Percentiles rank a stretch among this genome's conserved stretches.
phyloP scores from a whole-genome alignment of 179 eudicot genomes.

The Camellia oleifera region DNA sequence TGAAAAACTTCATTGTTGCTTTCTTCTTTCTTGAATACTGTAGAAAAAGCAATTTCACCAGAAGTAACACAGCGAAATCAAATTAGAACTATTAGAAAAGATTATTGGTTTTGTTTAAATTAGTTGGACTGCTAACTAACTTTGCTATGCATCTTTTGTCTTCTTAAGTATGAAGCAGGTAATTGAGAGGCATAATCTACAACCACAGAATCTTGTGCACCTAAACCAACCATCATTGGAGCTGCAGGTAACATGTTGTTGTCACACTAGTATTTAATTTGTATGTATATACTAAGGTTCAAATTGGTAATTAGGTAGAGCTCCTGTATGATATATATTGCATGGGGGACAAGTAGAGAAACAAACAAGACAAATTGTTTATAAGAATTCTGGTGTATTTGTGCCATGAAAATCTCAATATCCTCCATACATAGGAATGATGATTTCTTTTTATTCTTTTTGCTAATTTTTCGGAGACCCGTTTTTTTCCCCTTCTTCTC shows the following conservation, averaged over 20 bases:
- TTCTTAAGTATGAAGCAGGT: conserved; percentile 21
- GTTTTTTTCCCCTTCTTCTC: too few species aligned
- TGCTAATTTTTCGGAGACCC: too few species aligned
- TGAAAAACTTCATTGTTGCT: too few species aligned
- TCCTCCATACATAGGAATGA: too few species aligned
- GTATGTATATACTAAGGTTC: neutral
- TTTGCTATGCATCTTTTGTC: neutral
- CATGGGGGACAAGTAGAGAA: too few species aligned
- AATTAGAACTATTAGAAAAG: too few species aligned
- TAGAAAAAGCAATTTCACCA: too few species aligned
- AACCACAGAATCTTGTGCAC: conserved; percentile 6
- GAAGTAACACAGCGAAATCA: too few species aligned
- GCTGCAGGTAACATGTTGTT: conserved; percentile 22
- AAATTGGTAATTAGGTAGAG: too few species aligned
- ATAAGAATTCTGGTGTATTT: neutral
- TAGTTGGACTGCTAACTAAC: neutral
- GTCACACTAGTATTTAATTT: neutral
- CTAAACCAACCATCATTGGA: conserved; percentile 21
- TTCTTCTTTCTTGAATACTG: too few species aligned
- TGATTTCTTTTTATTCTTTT: too few species aligned
- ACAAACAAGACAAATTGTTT: neutral
- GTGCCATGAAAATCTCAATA: neutral
- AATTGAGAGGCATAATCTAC: conserved; percentile 25
- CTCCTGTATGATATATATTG: too few species aligned
- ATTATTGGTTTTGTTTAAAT: neutral